These are phyloP conservation scores for Tetrahymena malaccensis DNA, from an alignment of 73 alveolate genomes.

Conservation along the genomic window DNA sequence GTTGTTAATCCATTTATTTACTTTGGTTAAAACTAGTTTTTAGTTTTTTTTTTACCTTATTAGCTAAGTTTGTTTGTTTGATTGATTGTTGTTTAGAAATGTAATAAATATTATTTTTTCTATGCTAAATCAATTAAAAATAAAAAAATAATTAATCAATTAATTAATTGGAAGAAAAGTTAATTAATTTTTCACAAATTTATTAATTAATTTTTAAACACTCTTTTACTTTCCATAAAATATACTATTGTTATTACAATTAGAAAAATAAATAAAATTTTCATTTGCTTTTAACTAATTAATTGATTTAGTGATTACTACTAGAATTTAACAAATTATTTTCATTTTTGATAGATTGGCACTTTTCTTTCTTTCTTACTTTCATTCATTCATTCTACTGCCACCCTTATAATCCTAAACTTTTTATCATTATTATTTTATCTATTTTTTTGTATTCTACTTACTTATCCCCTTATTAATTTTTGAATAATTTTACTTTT, in stretches of 20 bases:
- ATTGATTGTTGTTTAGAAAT: not conserved
- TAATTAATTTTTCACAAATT: not conserved
- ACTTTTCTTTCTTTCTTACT: not conserved
- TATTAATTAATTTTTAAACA: not conserved
- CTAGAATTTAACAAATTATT: not conserved
- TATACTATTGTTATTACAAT: no score
- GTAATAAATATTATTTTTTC: not conserved
- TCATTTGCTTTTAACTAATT: no score
- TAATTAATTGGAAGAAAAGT: not conserved
- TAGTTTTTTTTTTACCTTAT: not conserved
- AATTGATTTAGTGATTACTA: not conserved
- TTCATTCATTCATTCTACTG: no score
- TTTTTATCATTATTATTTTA: no score
- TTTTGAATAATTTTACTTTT: not conserved
- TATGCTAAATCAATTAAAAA: not conserved
- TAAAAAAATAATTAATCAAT: no score
- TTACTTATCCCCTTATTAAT: not conserved
- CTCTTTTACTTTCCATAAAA: not conserved
- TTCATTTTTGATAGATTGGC: not conserved
- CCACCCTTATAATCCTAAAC: no score
- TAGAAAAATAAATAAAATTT: no score
- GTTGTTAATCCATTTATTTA: not conserved
- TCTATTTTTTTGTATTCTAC: not conserved
- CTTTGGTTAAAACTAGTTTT: not conserved
- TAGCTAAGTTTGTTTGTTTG: not conserved